Conservation (phyloP, 2,329 filamentous ascomycete genomes). For the Colletotrichum truncatum region DNA sequence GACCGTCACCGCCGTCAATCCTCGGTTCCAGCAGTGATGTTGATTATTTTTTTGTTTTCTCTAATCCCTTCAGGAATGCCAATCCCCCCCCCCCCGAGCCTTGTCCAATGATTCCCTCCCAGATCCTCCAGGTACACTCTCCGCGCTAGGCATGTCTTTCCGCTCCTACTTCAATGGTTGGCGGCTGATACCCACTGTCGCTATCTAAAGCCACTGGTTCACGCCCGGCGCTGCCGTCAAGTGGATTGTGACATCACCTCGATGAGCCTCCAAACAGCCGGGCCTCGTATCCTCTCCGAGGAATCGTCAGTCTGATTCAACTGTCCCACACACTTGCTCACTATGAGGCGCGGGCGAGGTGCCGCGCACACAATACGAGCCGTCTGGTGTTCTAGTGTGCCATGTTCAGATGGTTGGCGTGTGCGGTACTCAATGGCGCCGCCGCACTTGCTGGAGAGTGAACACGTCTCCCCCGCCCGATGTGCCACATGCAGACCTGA, state of each 20-base stretch:
- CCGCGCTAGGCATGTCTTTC: conserved; percentile 19
- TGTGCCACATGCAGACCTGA: background rate
- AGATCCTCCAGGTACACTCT: background rate
- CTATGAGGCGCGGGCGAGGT: background rate
- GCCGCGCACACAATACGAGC: conserved; percentile 13
- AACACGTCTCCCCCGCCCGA: background rate
- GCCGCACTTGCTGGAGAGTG: background rate
- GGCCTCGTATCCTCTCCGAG: conserved; percentile 16
- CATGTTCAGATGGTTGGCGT: conserved; percentile 7
- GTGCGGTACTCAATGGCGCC: background rate
- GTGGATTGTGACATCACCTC: conserved; percentile 28
- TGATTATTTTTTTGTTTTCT: background rate
- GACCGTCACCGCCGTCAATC: conserved; percentile 12
- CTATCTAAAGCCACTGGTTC: conserved; percentile 4
- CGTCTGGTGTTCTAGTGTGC: background rate
- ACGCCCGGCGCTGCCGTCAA: conserved; percentile 10
- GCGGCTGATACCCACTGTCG: conserved; percentile 14
- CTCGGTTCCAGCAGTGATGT: conserved; percentile 10
- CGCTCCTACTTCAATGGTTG: conserved; percentile 6
- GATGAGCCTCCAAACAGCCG: background rate
- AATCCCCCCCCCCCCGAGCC: background rate
- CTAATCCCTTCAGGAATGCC: too few species aligned
- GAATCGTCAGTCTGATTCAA: conserved; percentile 19
- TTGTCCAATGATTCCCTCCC: background rate
- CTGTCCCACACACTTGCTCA: conserved; percentile 9